Evolutionary conservation across 805 yeast species (phyloP).

Genomic region (Naumovozyma castellii): DNA sequence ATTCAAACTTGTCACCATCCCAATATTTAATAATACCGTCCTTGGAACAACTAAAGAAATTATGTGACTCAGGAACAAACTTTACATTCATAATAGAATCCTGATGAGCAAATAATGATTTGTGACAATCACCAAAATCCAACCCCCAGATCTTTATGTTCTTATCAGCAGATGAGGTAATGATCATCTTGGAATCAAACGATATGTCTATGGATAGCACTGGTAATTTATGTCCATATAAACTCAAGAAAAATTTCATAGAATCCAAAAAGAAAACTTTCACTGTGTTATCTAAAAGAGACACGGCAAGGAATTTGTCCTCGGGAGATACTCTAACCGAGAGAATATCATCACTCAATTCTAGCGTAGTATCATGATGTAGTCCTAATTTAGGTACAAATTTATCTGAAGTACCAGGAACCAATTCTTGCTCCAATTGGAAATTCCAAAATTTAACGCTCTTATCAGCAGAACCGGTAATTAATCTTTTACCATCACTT

Average conservation of each 20-base stretch:
- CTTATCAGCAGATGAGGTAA: constrained; percentile 94
- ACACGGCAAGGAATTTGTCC: constrained; percentile 64
- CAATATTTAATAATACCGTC: constrained; percentile 88
- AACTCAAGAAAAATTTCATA: constrained; percentile 74
- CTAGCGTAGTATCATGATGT: constrained; percentile 70
- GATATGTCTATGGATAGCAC: constrained; percentile 90
- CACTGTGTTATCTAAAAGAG: constrained; percentile 87
- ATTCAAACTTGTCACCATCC: constrained; percentile 97
- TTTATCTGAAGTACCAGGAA: constrained; percentile 55
- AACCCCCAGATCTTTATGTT: constrained; percentile 97
- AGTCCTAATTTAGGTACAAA: constrained; percentile 46
- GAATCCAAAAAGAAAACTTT: constrained; percentile 85
- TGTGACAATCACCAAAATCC: constrained; percentile 98
- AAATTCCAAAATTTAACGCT: constrained; percentile 84
- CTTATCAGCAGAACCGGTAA: constrained; percentile 93
- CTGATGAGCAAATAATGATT: constrained; percentile 92
- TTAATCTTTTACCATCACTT: constrained; percentile 72
- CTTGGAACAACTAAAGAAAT: constrained; percentile 83
- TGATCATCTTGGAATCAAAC: constrained; percentile 72
- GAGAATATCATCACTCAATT: constrained; percentile 76
- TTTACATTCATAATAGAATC: constrained; percentile 86
- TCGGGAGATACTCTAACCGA: constrained; percentile 76
- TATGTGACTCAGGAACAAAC: constrained; percentile 77
- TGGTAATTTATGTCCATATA: constrained; percentile 95
- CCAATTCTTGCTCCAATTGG: constrained; percentile 51